These are phyloP conservation scores for Aspergillus baeticus DNA, from an alignment of 495 filamentous ascomycete genomes.

Conservation along the genomic window DNA sequence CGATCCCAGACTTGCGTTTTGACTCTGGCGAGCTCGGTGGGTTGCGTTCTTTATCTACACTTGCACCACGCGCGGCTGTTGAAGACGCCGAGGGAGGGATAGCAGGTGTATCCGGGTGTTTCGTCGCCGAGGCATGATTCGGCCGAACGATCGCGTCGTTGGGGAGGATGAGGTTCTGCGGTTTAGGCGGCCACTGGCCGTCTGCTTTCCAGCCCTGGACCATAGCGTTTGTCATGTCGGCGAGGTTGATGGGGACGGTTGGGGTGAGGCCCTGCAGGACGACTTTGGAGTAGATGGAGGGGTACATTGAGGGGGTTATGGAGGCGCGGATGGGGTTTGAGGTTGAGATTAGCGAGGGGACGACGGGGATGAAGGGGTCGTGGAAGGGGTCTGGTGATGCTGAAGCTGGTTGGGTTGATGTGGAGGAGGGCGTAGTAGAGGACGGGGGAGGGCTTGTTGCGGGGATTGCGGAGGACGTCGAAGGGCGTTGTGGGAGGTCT, in stretches of 20 bases:
- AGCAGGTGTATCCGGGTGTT: constrained; percentile 12
- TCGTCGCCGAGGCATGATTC: neutral
- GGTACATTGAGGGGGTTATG: constrained; percentile 70
- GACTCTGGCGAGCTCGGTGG: constrained; percentile 22
- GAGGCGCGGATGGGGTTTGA: constrained; percentile 69
- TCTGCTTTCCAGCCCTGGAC: constrained; percentile 93
- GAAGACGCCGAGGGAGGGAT: neutral
- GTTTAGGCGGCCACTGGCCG: constrained; percentile 88
- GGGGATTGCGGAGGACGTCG: constrained; percentile 5
- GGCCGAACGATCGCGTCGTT: constrained; percentile 27
- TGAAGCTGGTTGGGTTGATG: neutral
- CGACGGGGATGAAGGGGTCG: constrained; percentile 56
- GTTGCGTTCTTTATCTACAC: neutral
- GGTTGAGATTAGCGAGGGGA: constrained; percentile 64
- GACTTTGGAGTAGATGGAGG: constrained; percentile 84
- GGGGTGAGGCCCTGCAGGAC: constrained; percentile 75
- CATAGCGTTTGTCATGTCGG: constrained; percentile 74
- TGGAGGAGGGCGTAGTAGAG: constrained; percentile 18
- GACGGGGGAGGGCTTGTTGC: constrained; percentile 11
- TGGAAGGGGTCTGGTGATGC: constrained; percentile 12
- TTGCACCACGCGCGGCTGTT: constrained; percentile 1
- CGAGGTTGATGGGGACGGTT: constrained; percentile 80
- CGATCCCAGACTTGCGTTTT: constrained; percentile 38
- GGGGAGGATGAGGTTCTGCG: constrained; percentile 33
- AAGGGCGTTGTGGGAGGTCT: constrained; percentile 1